Conservation (phyloP, 1,284 basidiomycete genomes). For the Austroboletus rostrupii region DNA sequence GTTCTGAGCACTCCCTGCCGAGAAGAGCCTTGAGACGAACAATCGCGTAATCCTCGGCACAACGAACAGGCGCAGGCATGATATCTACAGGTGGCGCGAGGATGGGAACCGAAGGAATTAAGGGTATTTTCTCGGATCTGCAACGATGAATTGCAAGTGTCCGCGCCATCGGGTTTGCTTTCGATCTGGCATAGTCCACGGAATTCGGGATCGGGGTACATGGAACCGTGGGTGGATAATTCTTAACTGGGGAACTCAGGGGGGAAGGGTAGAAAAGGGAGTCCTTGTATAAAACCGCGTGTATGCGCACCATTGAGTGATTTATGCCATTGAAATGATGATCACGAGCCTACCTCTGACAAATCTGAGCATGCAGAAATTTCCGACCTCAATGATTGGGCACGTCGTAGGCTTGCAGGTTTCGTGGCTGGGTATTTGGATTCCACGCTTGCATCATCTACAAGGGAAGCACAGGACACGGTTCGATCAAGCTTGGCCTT, state of each 20-base stretch:
- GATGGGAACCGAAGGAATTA: conserved; percentile 40
- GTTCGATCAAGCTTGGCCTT: conserved; percentile 17
- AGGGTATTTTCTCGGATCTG: conserved; percentile 1
- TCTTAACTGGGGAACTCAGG: background rate
- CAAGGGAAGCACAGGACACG: conserved; percentile 1
- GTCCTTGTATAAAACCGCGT: conserved; percentile 10
- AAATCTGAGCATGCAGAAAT: conserved; percentile 8
- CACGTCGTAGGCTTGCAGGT: conserved; percentile 30
- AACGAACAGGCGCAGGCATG: conserved; percentile 31
- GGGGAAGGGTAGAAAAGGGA: conserved; percentile 10
- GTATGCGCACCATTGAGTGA: background rate
- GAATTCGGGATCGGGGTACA: conserved; percentile 27
- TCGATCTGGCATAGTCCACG: conserved; percentile 22
- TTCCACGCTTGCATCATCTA: background rate
- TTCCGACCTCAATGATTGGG: conserved; percentile 24
- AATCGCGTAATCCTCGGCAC: conserved; percentile 40
- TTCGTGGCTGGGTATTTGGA: conserved; percentile 18
- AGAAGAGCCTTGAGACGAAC: conserved; percentile 39
- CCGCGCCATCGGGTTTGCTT: conserved; percentile 22
- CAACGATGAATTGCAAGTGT: conserved; percentile 14
- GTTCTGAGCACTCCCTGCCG: conserved; percentile 36
- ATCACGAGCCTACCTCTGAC: conserved; percentile 11
- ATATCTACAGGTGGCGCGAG: conserved; percentile 47
- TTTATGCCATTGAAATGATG: background rate
- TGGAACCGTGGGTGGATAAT: conserved; percentile 20